Base-by-base conservation (phyloP, 1,139 yeast genomes). In the Lodderomyces theae region DNA sequence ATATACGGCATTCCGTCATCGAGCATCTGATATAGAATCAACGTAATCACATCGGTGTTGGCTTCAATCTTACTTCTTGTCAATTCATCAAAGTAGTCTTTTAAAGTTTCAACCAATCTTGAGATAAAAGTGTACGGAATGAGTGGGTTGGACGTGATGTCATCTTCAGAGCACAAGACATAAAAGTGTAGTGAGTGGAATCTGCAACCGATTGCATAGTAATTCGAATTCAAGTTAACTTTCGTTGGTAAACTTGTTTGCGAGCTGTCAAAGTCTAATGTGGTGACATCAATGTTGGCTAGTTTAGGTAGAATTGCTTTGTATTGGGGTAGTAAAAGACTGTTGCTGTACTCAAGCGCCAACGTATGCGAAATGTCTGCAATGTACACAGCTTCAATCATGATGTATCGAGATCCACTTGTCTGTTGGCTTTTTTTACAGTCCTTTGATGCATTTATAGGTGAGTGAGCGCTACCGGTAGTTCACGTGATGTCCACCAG, bases 1-100 rank as follows among this genome's bases (percentile, higher is more conserved):
- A 77, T 69, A 48, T 77, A 75, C 0, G 96, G 95, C 18, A 73
- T 69, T 1, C 94, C 92, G 37, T 80, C 82, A 51, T 87, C 95
- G 18, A 89, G 57, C 80, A 87, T 79, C 53, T 86, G 65, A 42
- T 54, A 57, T 10, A 70, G 51, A 19, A 72, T 46, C 49, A 86
- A 63, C 35, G 83, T 73, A 46, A 86, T 63, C 4, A 85, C 74
- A 54, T 86, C 92, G 48, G 72, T 72, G 54, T 85, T 82, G 33
- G 81, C 72, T 49, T 78, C 83, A 11, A 88, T 66, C 51, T 81
- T 82, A 2, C 79, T 60, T 2, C 80, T 69, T 28, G 86, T 56
- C 2, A 84, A 84, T 1, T 69, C 54, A 2, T 82, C 79, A 46
- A 86, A 74, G 57, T 81, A 86, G 41, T 75, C 77, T 41, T 71